Evolutionary conservation across 768 basidiomycete genomes (phyloP), one percentile per base, ranked within the genome.

Genomic region (Leccinellum rugosiceps): DNA sequence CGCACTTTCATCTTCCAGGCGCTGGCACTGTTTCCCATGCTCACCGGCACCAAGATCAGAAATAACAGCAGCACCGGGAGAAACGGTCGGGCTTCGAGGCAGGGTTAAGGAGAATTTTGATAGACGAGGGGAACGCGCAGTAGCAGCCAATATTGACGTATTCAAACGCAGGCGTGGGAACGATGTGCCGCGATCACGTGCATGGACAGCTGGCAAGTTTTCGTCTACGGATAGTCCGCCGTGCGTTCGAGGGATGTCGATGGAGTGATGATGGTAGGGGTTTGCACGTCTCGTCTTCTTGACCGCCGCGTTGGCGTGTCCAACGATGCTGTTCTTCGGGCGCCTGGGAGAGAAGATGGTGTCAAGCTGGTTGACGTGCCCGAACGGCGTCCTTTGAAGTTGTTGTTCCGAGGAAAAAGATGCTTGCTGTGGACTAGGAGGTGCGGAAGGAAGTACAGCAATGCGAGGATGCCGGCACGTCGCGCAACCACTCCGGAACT

Each of bases 401-500:
- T 14, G 51, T 23, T 23, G 51, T 23, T 52, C 56, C 8, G 50
- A 23, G 19, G 45, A 30, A 6, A n/a, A 9, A n/a, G 38, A 41
- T 41, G 38, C n/a, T 28, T 41, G 50, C 14, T 13, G 51, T 46
- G 59, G 60, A 30, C 45, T 66, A 21, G 55, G 43, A n/a, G 60
- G 65, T 17, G 55, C 6, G 15, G 59, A 64, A 41, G 57, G 35
- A 41, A 41, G 38, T n/a, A 45, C 41, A 10, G 61, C 62, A 19
- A 56, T 15, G 30, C 66, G 69, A 47, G 52, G 58, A 19, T 64
- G 67, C 50, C 62, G 65, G 59, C 68, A 71, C 11, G 68, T 67
- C 6, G 59, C 51, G 57, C 68, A 70, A 47, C 68, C 68, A 58
- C 65, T 70, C 6, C 68, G 69, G 61, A 71, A 70, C 55, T 52